phyloP scores from a whole-genome alignment of 768 basidiomycete species.

The Fibroporia radiculosa region DNA sequence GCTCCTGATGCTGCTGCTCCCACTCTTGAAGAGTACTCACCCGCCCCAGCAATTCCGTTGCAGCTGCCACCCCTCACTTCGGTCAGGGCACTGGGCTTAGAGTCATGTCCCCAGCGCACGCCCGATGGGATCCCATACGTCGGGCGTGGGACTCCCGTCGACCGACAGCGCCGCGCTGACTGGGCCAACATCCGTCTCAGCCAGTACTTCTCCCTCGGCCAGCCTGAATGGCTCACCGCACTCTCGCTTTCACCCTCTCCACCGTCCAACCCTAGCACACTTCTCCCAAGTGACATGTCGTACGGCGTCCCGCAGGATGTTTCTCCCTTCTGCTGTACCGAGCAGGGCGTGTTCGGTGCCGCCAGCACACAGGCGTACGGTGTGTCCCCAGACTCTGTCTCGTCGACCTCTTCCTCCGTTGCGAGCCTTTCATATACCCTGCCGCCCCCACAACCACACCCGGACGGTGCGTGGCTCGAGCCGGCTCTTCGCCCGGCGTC shows the following conservation, averaged over 20 bases:
- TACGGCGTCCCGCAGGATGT: not conserved
- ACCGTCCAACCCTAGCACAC: not conserved
- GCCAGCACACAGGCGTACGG: not conserved
- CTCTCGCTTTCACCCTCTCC: not conserved
- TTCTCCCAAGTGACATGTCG: not conserved
- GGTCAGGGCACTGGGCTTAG: conserved; percentile 8
- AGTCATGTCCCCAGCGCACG: not conserved
- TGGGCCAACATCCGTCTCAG: conserved; percentile 6
- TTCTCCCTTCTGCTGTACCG: conserved; percentile 1
- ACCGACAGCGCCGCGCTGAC: conserved; percentile 9
- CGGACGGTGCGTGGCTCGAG: conserved; percentile 8
- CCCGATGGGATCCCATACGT: conserved; percentile 10
- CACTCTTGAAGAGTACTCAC: too few relatives aligned
- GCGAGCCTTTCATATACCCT: too few relatives aligned
- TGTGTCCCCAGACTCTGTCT: not conserved
- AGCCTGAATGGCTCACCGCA: not conserved
- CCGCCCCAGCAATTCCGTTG: not conserved
- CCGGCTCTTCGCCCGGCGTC: conserved; percentile 6
- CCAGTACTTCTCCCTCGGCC: not conserved
- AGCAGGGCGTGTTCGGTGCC: not conserved
- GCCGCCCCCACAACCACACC: not conserved
- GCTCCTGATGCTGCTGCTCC: not conserved
- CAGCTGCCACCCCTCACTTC: conserved; percentile 7
- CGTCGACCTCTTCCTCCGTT: too few relatives aligned
- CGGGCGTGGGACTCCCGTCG: conserved; percentile 16